A percentile compares a stretch with the other conserved stretches of the same genome.
Conservation (phyloP, 1,284 basidiomycete genomes). For the Tylopilus sp. region DNA sequence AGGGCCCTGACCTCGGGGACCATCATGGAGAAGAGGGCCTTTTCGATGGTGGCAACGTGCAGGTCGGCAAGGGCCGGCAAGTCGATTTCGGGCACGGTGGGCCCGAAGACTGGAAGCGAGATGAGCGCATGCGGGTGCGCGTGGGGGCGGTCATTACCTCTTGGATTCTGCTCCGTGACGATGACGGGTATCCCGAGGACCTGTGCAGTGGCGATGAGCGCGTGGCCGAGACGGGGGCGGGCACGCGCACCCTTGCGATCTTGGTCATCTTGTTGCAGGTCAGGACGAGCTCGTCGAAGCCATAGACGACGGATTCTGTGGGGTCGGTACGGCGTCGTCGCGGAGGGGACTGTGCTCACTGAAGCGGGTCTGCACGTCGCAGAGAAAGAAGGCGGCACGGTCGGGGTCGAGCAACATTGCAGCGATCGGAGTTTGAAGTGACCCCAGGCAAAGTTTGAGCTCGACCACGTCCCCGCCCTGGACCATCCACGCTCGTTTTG, state of each 20-base stretch:
- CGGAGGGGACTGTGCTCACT: slow-evolving; percentile 57
- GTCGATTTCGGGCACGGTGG: slow-evolving; percentile 66
- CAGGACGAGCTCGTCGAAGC: slow-evolving; percentile 67
- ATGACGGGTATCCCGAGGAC: slow-evolving; percentile 71
- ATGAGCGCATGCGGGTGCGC: slow-evolving; percentile 5
- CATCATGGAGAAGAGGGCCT: slow-evolving; percentile 83
- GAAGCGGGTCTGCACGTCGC: slow-evolving; percentile 79
- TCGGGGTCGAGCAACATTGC: slow-evolving; percentile 33
- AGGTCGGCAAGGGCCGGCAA: slow-evolving; percentile 57
- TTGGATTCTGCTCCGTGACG: slow-evolving; percentile 82
- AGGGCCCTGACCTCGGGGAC: slow-evolving; percentile 61
- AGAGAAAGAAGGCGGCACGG: slow-evolving; percentile 69
- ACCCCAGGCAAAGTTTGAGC: too few species aligned
- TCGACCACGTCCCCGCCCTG: too few species aligned
- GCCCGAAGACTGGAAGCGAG: slow-evolving; percentile 60
- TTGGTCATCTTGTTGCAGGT: slow-evolving; percentile 75
- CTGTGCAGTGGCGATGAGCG: slow-evolving; percentile 35
- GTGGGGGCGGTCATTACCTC: slow-evolving; percentile 46
- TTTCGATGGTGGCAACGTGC: slow-evolving; percentile 61
- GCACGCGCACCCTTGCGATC: slow-evolving; percentile 61
- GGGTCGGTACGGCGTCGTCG: neutral
- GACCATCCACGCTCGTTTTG: too few species aligned
- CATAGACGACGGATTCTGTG: slow-evolving; percentile 54
- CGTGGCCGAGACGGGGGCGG: neutral
- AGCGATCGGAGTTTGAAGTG: slow-evolving; percentile 6